Evolutionary conservation across 176 grass and related monocot genomes (phyloP).

Genomic region (Sorghum bicolor): Sorghum_bicolor_NCBIv3 NC_012870.2:72079501-72080000

Average conservation of each 20-base stretch:
- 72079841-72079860: too few relatives aligned
- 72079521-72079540: constrained; percentile 83
- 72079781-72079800: not conserved
- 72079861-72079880: too few relatives aligned
- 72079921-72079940: too few relatives aligned
- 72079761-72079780: not conserved
- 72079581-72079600: constrained; percentile 14
- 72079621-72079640: not conserved
- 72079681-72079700: constrained; percentile 50
- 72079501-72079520: constrained; percentile 92
- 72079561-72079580: constrained; percentile 37
- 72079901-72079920: too few relatives aligned
- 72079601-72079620: constrained; percentile 37
- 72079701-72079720: constrained; percentile 19
- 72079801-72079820: too few relatives aligned
- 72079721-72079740: not conserved
- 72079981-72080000: too few relatives aligned
- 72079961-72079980: too few relatives aligned
- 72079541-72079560: constrained; percentile 77
- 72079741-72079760: not conserved
- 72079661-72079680: constrained; percentile 54
- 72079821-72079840: too few relatives aligned
- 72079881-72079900: too few relatives aligned
- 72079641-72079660: not conserved
- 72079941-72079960: too few relatives aligned